Base-by-base conservation (phyloP, 768 basidiomycete species). In the Serendipita indica region DNA sequence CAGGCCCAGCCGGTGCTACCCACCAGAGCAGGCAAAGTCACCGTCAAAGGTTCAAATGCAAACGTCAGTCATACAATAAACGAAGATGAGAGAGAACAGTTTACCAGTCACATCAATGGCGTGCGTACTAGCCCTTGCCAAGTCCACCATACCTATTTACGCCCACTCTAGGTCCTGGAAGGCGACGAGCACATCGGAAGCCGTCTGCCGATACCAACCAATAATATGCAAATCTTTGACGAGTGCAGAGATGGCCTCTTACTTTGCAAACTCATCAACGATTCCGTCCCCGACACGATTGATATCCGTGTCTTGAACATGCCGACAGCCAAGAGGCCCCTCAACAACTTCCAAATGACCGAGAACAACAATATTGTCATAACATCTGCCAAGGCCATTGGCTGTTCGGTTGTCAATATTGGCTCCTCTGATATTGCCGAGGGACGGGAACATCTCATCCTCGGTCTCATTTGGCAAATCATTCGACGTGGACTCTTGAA, bases 321-420 rank as follows among this genome's bases (percentile, higher is more conserved):
- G 70, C 81, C 92, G 0, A 77, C 77, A 2, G 64, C 78, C 2
- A 79, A 81, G 35, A 94, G 91, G 72, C 80, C 87, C 0, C 77
- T 99, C 46, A 99, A 99, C 68, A 89, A 90, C 0, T 99, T 99
- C 80, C 92, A 99, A 67, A 97, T 97, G 66, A 98, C 96, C 0
- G 96, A 99, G 70, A 98, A 98, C 75, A 98, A 99, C 77, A 99
- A 98, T 72, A 96, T 99, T 67, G 94, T 98, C 67, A 96, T 99
- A 72, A 86, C 89, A 12, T 98, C 96, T 25, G 83, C 94, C 34
- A 97, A 97, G 73, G 93, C 87, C 69, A 98, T 99, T 63, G 94
- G 96, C 34, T 96, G 96, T 68, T 94, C 90, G 1, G 92, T 97
- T 58, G 94, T 99, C 71, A 99, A 99, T 72, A 97, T 99, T 63